Evolutionary conservation across 2,329 filamentous ascomycete genomes (phyloP), one percentile per base, ranked within the genome.

Genomic region (Pestalotiopsis sp.): DNA sequence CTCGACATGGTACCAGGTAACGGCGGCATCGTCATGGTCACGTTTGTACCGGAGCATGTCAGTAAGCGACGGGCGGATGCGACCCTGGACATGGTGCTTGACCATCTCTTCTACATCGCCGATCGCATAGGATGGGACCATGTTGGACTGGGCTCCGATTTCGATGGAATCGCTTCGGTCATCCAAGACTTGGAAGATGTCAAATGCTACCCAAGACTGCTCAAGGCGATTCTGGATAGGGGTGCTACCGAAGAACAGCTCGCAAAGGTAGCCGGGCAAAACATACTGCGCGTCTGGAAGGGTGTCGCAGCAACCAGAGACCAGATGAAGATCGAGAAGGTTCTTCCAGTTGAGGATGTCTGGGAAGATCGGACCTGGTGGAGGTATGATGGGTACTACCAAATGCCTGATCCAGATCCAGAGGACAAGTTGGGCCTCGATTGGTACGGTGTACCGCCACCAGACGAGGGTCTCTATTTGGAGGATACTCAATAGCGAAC

Each of bases 1-100:
- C 72, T 84, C 1, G 70, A 74, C 45, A 69, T 72, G 64, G 69
- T 84, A 1, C 75, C 75, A 1, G 68, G 71, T 5, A 84, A 83
- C 60, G 70, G 74, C 12, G 82, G 82, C 1, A 73, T 84, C 17
- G 70, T 84, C 20, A 82, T 82, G 79, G 74, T 81, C 0, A 79
- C 76, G 0, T 82, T 82, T 64, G 75, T 81, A 39, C 75, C 75
- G 12, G 70, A 66, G 71, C 78, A 68, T 58, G 69, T 72, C 9
- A 65, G 63, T 0, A 66, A 58, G 20, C 31, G 64, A 1, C 66
- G 70, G 11, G 74, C 64, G 70, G 73, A 68, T 52, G 73, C 76
- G 20, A 77, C 70, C 17, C 73, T 80, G 69, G 71, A 78, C 27
- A 71, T 70, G 68, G 76, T 81, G 4, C 72, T 80, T 6, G 80